Evolutionary conservation across 1,284 basidiomycete genomes (phyloP), one percentile per base, ranked within the genome.

Genomic region (Gymnopus androsaceus): DNA sequence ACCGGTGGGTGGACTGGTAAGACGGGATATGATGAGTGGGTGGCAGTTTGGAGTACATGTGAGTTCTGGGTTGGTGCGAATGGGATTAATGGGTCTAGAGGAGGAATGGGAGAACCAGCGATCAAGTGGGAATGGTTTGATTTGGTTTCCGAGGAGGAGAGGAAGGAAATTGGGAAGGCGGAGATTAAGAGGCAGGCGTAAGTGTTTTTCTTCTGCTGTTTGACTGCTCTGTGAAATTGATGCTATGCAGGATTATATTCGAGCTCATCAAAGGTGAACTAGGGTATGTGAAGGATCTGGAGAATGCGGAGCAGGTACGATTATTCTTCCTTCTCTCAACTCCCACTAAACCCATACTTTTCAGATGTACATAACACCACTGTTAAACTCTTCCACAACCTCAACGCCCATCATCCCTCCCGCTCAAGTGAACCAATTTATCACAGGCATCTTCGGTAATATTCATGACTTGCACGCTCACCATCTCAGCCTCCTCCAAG

Each of bases 261-360:
- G 96, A 99, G 72, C 76, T 98, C 44, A 96, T 99, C 67, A 90
- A 95, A 67, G 92, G 90, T 55, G 96, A 99, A 73, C 95, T 96
- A 88, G 85, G 88, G 51, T 98, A 98, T 69, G 91, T 97, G 12
- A 88, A 87, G 56, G 97, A 99, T 76, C 74, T 99, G 25, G 90
- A 95, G 67, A 88, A 90, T 55, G 89, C 98, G 55, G 90, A 94
- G 59, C 80, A 76, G 52, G 91, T 93, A 57, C 51, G 83, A 71
- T 45, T 36, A 19, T 19, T 37, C 17, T 58, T 12, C 52, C n/a
- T 37, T 55, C 40, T 44, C 47, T 12, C 5, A 21, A 34, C 27
- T 41, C 28, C 33, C 33, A n/a, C n/a, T n/a, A n/a, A 19, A n/a
- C 36, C 27, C 36, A 25, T 44, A 19, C 44, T n/a, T 53, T 37